Evolutionary conservation across 345 rosid species (phyloP), one percentile per base, ranked within the genome.

Genomic region (Rhizophora mangle): DNA sequence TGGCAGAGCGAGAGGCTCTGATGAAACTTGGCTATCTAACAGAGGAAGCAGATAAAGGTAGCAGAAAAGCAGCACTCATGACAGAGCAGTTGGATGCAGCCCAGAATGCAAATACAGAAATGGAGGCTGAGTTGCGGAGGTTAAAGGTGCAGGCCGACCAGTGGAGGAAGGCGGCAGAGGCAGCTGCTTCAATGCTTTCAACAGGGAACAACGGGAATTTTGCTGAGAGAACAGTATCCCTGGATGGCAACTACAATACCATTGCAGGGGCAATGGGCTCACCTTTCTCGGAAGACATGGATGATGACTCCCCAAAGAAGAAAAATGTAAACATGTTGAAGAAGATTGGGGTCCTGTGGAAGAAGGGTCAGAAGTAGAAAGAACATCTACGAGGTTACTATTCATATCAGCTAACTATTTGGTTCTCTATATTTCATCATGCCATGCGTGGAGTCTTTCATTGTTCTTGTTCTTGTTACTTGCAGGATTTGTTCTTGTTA

Each of bases 91-190:
- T 92, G 27, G 97, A 83, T 43, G 96, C 96, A 68, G 87, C 86
- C 20, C 96, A 89, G 70, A 84, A 80, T 13, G 83, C 90, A 9
- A 88, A 86, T 75, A 74, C 86, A 1, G 99, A 95, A 68, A 67
- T 90, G 83, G 98, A 90, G 82, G 85, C 85, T 1, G 98, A 95
- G 80, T 67, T 95, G 31, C 89, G 99, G 85, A 90, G 84, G 83
- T 75, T 92, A 54, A 95, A 92, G 78, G 99, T 92, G 67, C 99
- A 95, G 73, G 80, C 96, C 46, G 96, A 95, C 70, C 99, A 92
- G 69, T 92, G 99, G 99, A 86, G 98, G 83, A 95, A 95, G 82
- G 99, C 99, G 3, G 98, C 97, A 0, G 99, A 95, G 81, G 94
- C 92, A 13, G 99, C 99, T 0, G 88, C 99, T 34, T 71, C 98